Evolutionary conservation across 306 rosid genomes (phyloP), one percentile per base, ranked within the genome.

Genomic region (Inga laurina): DNA sequence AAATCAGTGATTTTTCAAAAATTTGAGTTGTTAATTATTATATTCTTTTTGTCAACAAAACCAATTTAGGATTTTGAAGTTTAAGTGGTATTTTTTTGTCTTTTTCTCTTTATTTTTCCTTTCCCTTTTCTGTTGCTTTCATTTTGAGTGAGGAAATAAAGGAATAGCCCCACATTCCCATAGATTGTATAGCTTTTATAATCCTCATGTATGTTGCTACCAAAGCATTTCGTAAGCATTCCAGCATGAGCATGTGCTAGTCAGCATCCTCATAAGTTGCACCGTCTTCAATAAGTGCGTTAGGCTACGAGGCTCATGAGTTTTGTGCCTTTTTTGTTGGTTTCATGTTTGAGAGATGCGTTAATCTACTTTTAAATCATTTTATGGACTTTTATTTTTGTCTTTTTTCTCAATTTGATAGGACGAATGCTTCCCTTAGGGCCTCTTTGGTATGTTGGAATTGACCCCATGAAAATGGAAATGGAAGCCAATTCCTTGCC

Each of bases 71-170:
- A 27, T 27, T 27, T 27, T 27, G 1, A 27, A 27, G 30, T 27
- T 27, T 0, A 27, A 27, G 30, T 27, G 30, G 30, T 27, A 27
- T 27, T 27, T 27, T 0, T 27, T 27, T 27, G 1, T 27, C 1
- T 1, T 27, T 27, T 27, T 27, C 1, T 27, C 30, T 27, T 27
- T 27, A 27, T 27, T 32, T 32, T 32, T 2, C 82, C 77, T 52
- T 65, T 56, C 72, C 83, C 81, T 71, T 77, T 74, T 70, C 68
- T 85, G 86, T 83, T 83, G 87, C 87, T 74, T 84, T 78, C 83
- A 27, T 81, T 83, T 78, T 83, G 74, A 88, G 87, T 87, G 81
- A 83, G 86, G 77, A 83, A 83, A 85, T 85, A 67, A 85, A 88
- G 81, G 84, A 85, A 85, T 83, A 81, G 82, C 77, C 81, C 76